Base-by-base conservation (phyloP, 139 green algal species). In the Coccomyxa sp. region DNA sequence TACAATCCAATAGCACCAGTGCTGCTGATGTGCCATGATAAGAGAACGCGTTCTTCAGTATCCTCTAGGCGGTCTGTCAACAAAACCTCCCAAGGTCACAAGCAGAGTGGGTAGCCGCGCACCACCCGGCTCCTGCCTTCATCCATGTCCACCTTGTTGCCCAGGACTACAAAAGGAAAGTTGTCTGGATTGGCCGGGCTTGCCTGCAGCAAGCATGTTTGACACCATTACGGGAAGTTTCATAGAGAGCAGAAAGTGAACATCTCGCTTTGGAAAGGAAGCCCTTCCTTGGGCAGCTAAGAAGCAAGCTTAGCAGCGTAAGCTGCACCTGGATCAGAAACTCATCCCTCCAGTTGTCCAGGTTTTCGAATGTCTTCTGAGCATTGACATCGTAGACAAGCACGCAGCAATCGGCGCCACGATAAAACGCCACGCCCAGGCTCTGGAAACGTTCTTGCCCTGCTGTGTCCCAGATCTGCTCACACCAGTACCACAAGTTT, bases 311-410 rank as follows among this genome's bases (percentile, higher is more conserved):
- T 71, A 11, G 63, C 63, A 71, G 63, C 18, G 63, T 25, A 1
- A 9, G 18, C 63, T 71, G 63, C 63, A 96, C 95, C 91, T 99
- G 97, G 67, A 97, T 96, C 14, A 99, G 87, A 82, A 98, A 99
- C 91, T 99, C 97, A 58, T 99, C 96, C 51, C 95, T 84, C 97
- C 97, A 99, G 80, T 97, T 98, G 79, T 99, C 97, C 82, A 99
- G 85, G 86, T 95, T 96, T 12, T 99, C 97, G 85, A 99, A 99
- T 7, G 93, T 95, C 87, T 98, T 98, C 28, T 91, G 90, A 14
- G 86, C 90, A 88, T 98, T 99, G 1, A 99, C 97, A 82, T 99
- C 97, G 84, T 99, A 98, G 7, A 98, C 96, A 0, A 99, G 87
- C 67, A 99, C 95, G 85, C 96, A 99, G 89, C 96, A 99, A 86